Evolutionary conservation across 208 protist species (phyloP).

Genomic region (Borovskyia barvae): DNA sequence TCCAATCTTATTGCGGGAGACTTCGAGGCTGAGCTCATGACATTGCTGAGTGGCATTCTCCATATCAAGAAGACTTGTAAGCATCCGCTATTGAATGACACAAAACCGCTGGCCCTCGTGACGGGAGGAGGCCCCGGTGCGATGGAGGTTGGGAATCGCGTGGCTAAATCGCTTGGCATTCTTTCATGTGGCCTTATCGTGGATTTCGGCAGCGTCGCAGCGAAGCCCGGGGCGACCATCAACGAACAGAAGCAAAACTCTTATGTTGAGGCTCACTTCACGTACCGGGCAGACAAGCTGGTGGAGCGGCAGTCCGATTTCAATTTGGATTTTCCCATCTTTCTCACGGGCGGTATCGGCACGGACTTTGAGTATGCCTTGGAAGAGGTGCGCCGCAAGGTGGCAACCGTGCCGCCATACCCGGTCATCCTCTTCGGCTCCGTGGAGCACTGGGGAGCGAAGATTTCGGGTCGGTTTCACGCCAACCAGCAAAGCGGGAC

Average conservation of each 20-base stretch:
- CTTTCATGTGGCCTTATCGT: conserved; percentile 89
- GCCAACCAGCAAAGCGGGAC: conserved; percentile 79
- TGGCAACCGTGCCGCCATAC: conserved; percentile 76
- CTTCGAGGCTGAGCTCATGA: conserved; percentile 89
- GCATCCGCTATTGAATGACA: conserved; percentile 74
- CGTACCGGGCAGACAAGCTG: conserved; percentile 90
- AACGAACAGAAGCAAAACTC: conserved; percentile 93
- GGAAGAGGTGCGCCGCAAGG: conserved; percentile 93
- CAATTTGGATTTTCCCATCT: conserved; percentile 93
- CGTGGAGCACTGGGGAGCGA: conserved; percentile 67
- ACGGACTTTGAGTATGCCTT: conserved; percentile 94
- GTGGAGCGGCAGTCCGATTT: conserved; percentile 94
- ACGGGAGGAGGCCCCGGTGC: conserved; percentile 92
- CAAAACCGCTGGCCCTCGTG: conserved; percentile 80
- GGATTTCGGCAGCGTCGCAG: conserved; percentile 85
- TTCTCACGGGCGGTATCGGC: conserved; percentile 89
- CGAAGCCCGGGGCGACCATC: conserved; percentile 85
- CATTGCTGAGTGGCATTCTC: conserved; percentile 80
- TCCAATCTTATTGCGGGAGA: conserved; percentile 91
- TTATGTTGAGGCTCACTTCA: conserved; percentile 92
- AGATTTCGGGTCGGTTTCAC: conserved; percentile 78
- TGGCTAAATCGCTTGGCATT: conserved; percentile 87
- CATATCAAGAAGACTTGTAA: conserved; percentile 62
- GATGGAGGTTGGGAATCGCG: conserved; percentile 94
- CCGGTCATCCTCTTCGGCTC: conserved; percentile 90